Evolutionary conservation across 2,329 filamentous ascomycete species (phyloP), one percentile per base, ranked within the genome.

Genomic region (Sporothrix inflata): DNA sequence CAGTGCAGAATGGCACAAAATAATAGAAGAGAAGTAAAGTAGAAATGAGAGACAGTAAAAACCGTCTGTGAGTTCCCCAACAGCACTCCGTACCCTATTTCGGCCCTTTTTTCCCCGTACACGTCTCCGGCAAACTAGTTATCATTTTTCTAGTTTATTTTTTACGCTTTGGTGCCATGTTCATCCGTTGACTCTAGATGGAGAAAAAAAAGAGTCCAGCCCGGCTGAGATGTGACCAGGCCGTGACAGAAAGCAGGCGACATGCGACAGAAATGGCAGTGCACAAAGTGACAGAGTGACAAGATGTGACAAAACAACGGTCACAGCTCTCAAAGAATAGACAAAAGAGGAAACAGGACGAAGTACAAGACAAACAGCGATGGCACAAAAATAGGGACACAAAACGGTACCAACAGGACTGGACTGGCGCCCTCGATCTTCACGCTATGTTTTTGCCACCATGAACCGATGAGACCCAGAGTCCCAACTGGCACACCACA

Each of bases 371-470:
- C 21, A 65, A 21, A 14, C 38, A 65, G 21, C 21, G 49, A 49
- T 9, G 24, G 21, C 42, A 66, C 63, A 66, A 66, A 24, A 45
- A 27, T 45, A 65, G 4, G 5, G 38, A 9, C 63, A 30, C 63
- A 34, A 21, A 24, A 14, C 3, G n/a, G 42, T n/a, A 34, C 40
- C 42, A 49, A 34, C 42, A 49, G 38, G 6, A 27, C n/a, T 21
- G 21, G 38, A 8, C 38, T 63, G 11, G n/a, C n/a, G 3, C 19
- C 30, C 8, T 63, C 27, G 60, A 63, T 24, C 4, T 27, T 9
- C 42, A n/a, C 27, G 16, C 51, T 55, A 14, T 27, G 11, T 47
- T 66, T 55, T 71, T 71, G 69, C 69, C 69, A 71, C 69, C 60
- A 66, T 71, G 69, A 42, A 57, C 60, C 60, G 69, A 66, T 71